Evolutionary conservation across 1,284 basidiomycete species (phyloP).

Genomic region (Ceratobasidium sp.): DNA sequence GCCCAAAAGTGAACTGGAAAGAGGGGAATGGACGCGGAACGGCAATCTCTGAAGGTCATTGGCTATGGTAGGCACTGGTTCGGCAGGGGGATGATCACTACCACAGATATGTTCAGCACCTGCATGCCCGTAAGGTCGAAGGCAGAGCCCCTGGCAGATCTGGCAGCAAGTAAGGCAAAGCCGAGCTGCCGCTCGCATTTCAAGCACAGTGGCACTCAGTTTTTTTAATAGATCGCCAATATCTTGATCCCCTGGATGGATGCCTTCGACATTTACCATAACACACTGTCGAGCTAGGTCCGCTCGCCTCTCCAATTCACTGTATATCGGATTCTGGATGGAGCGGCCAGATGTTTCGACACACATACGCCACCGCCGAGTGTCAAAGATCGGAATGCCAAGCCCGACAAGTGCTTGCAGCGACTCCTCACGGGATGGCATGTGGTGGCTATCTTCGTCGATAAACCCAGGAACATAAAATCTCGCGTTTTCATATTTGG

Average conservation of each 20-base stretch:
- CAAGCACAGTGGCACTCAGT: conserved; percentile 56
- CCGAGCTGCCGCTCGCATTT: conserved; percentile 57
- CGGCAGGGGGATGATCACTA: conserved; percentile 11
- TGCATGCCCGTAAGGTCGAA: conserved; percentile 20
- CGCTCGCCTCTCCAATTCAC: too few relatives aligned
- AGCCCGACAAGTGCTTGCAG: too few relatives aligned
- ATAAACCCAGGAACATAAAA: conserved; percentile 4
- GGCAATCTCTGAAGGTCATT: neutral
- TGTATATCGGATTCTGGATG: too few relatives aligned
- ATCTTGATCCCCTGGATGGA: conserved; percentile 56
- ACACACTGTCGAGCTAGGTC: conserved; percentile 55
- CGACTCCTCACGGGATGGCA: too few relatives aligned
- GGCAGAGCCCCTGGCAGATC: conserved; percentile 51
- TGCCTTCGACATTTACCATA: conserved; percentile 58
- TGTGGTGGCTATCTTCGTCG: neutral
- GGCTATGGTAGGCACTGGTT: too few relatives aligned
- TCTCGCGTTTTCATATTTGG: neutral
- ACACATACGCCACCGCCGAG: too few relatives aligned
- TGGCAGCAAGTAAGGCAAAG: conserved; percentile 60
- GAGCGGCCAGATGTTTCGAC: too few relatives aligned
- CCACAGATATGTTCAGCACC: conserved; percentile 30
- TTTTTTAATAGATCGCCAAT: conserved; percentile 58
- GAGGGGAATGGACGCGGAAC: neutral
- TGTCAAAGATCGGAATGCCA: too few relatives aligned
- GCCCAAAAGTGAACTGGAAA: too few relatives aligned